phyloP scores from a whole-genome alignment of 805 yeast species.

The Lachancea nothofagi region DNA sequence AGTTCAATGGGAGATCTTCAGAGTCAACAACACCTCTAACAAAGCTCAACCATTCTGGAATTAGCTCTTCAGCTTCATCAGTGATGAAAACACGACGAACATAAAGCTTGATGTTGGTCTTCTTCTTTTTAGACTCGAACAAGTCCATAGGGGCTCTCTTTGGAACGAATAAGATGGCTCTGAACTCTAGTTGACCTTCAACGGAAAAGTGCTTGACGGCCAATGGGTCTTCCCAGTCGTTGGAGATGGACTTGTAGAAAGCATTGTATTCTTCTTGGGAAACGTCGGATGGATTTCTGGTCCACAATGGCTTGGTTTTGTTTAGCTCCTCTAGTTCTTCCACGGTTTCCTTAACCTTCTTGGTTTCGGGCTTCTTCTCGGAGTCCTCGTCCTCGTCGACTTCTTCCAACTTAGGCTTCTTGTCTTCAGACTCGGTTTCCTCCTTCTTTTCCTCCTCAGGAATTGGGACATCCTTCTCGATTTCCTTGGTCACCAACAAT shows the following conservation, averaged over 20 bases:
- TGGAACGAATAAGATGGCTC: conserved; percentile 95
- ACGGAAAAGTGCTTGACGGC: conserved; percentile 99
- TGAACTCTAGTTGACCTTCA: conserved; percentile 99
- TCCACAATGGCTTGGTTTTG: conserved; percentile 99
- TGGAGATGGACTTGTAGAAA: conserved; percentile 97
- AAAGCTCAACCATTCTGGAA: conserved; percentile 98
- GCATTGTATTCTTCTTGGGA: conserved; percentile 98
- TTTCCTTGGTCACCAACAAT: conserved; percentile 96
- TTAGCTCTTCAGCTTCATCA: conserved; percentile 98
- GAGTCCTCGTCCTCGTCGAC: conserved; percentile 60
- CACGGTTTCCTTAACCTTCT: conserved; percentile 87
- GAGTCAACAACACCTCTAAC: conserved; percentile 99
- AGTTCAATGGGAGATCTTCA: conserved; percentile 98
- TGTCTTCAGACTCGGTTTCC: conserved; percentile 55
- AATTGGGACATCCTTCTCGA: conserved; percentile 93
- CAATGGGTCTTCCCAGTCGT: conserved; percentile 99
- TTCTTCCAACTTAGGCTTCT: conserved; percentile 71
- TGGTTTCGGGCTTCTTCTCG: conserved; percentile 67
- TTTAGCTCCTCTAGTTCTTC: conserved; percentile 96
- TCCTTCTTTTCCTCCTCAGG: conserved; percentile 59
- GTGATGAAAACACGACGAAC: conserved; percentile 99
- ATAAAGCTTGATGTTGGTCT: conserved; percentile 95
- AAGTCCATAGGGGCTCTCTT: conserved; percentile 99
- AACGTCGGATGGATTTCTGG: conserved; percentile 96
- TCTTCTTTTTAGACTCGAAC: conserved; percentile 98